Base-by-base conservation (phyloP, 257 asterid genomes). In the Salvia hispanica region DNA sequence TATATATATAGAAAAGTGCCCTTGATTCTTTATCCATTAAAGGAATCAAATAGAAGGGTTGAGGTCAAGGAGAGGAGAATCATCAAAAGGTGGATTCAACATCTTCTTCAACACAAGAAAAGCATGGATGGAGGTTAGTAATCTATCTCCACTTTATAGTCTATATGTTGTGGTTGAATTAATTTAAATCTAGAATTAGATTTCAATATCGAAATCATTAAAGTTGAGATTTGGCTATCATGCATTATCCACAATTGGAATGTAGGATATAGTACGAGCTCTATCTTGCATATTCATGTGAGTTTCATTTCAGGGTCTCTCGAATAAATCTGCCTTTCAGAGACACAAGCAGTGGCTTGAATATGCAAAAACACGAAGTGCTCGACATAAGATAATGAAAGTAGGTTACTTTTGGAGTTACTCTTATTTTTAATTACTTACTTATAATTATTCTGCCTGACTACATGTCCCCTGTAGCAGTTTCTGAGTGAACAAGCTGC, bases 341-440 rank as follows among this genome's bases (percentile, higher is more conserved):
- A 87, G 96, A 74, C 96, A 89, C 77, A 89, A 92, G 71, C 96
- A 92, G 81, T 89, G 96, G 98, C 74, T 87, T 76, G 91, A 83
- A 71, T 91, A 89, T 81, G 98, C 98, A 65, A 92, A 92, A 83
- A 92, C 98, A 46, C 98, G 92, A 56, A 89, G 96, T 77, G 96
- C 96, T 56, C 85, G 95, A 3, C 96, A 92, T 86, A 92, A 92
- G 81, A 92, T 92, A 68, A 87, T 92, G 92, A 92, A 87, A 83
- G 98, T 92, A 84, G 21, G 78, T 65, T 47, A 56, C 50, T 21
- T 70, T 55, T 50, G 37, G 15, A 5, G 39, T 62, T 31, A 39
- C 34, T 2, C 69, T n/a, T 64, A 36, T 18, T 45, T 21, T 13
- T 16, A 64, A 1, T 43, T 31, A n/a, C n/a, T n/a, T n/a, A n/a